Conservation (phyloP, 202 grass and related monocot genomes). For the Digitaria exilis region DNA sequence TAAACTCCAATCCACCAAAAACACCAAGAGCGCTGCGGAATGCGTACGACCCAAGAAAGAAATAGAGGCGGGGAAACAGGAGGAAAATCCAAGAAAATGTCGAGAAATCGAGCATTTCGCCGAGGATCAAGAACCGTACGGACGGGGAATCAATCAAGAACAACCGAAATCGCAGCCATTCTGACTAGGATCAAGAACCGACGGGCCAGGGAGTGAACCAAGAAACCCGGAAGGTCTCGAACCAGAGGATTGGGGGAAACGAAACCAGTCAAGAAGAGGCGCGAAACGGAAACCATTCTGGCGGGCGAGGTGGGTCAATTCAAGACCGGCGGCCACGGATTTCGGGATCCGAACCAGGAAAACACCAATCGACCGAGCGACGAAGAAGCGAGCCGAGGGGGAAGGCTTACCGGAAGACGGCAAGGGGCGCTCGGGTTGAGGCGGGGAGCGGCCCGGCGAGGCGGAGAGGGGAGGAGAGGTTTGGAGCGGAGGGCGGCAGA, state of each 20-base stretch:
- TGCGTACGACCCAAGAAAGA: neutral
- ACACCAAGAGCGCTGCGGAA: conserved; percentile 11
- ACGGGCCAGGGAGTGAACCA: too few species aligned
- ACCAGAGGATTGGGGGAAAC: neutral
- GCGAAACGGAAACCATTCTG: neutral
- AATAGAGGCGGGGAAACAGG: neutral
- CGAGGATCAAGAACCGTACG: conserved; percentile 3
- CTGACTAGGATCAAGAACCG: neutral
- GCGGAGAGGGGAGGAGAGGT: neutral
- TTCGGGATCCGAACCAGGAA: neutral
- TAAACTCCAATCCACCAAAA: neutral
- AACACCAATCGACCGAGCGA: neutral
- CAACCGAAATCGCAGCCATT: neutral
- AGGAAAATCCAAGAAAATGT: neutral
- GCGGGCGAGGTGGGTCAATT: neutral
- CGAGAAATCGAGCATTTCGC: neutral
- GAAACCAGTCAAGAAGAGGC: neutral
- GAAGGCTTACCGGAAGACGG: neutral
- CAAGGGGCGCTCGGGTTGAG: neutral
- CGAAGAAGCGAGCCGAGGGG: neutral
- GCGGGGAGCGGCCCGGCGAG: neutral
- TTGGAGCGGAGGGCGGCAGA: neutral
- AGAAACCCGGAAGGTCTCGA: neutral
- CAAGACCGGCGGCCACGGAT: neutral
- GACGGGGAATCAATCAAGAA: neutral